These are phyloP conservation scores for Trichosporon ovoides DNA, from an alignment of 1,284 basidiomycete species.

Conservation along the genomic window DNA sequence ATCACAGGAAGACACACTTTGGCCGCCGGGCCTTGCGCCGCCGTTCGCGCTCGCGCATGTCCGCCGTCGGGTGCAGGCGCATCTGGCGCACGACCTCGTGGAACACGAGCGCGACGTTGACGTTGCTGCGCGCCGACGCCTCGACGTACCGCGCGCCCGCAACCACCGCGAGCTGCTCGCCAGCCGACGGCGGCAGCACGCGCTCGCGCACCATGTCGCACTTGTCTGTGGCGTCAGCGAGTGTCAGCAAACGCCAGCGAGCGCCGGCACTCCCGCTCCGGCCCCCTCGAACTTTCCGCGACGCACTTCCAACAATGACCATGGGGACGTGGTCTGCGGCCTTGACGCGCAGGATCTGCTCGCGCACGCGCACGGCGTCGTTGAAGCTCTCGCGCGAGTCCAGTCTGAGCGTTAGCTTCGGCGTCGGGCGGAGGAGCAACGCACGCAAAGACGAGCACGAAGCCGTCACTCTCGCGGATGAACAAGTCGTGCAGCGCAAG, in stretches of 20 bases:
- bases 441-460: constrained; percentile 40
- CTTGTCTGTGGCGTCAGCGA: constrained; percentile 31
- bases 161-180: constrained; percentile 19
- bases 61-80: constrained; percentile 9
- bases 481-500: constrained; percentile 32
- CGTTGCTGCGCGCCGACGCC: constrained; percentile 22
- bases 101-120: constrained; percentile 26
- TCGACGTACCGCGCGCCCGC: constrained; percentile 33
- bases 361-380: constrained; percentile 26
- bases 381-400: constrained; percentile 30
- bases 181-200: constrained; percentile 24
- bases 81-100: constrained; percentile 29
- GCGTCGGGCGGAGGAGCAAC: constrained; percentile 1
- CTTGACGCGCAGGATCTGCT: constrained; percentile 36
- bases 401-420: constrained; percentile 20
- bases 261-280: no score
- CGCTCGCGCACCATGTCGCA: constrained; percentile 33
- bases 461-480: constrained; percentile 36
- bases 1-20: constrained; percentile 28
- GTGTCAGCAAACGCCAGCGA: no score
- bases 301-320: constrained; percentile 43
- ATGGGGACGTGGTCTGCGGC: constrained; percentile 22
- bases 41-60: constrained; percentile 4
- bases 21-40: constrained; percentile 4
- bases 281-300: no score